Evolutionary conservation across 2,329 filamentous ascomycete species (phyloP).

Genomic region (Stagonosporopsis cucurbitacearum): DNA sequence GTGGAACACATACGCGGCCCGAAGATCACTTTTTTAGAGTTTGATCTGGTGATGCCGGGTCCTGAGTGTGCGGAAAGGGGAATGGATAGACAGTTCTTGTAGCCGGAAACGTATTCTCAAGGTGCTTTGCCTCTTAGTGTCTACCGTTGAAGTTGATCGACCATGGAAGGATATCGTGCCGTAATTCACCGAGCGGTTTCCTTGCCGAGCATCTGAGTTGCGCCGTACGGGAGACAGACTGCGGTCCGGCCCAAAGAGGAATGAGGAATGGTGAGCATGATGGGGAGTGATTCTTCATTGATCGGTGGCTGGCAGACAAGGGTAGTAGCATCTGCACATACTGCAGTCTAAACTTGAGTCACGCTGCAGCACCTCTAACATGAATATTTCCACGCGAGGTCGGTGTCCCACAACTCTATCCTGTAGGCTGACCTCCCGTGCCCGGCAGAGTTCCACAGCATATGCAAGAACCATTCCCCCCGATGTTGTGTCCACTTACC

Average conservation of each 20-base stretch:
- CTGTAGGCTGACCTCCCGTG: conserved; percentile 20
- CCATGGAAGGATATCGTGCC: neutral
- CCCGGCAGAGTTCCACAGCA: conserved; percentile 19
- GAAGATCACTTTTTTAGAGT: conserved; percentile 1
- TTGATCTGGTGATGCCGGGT: neutral
- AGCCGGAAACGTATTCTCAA: neutral
- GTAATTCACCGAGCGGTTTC: neutral
- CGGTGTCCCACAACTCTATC: neutral
- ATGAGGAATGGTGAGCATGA: neutral
- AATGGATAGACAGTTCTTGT: neutral
- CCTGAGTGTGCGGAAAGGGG: neutral
- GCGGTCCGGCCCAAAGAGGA: neutral
- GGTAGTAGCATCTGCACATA: neutral
- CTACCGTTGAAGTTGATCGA: neutral
- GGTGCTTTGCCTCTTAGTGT: neutral
- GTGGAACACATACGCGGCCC: conserved; percentile 5
- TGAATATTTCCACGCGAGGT: neutral
- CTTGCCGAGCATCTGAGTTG: neutral
- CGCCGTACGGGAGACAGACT: neutral
- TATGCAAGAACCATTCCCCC: conserved; percentile 12
- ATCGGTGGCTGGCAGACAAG: neutral
- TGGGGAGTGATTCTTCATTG: neutral
- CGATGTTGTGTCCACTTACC: neutral
- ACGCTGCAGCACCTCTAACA: neutral
- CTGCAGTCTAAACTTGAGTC: neutral